Evolutionary conservation across 1,284 basidiomycete species (phyloP), one percentile per base, ranked within the genome.

Genomic region (Ganoderma meredithae): DNA sequence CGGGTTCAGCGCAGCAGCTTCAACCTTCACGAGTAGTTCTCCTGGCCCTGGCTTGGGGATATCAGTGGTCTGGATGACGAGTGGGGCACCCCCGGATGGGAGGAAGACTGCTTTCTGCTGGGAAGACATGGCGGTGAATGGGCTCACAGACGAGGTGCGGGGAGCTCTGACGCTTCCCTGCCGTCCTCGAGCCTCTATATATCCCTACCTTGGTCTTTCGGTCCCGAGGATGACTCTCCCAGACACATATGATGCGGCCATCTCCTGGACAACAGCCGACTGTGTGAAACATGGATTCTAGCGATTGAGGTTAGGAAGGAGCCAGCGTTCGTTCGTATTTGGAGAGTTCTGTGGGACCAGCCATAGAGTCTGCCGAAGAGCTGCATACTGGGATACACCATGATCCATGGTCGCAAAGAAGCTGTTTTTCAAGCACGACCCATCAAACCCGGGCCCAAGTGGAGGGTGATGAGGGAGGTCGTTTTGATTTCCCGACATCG

Each of bases 1-100:
- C 3, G 83, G 83, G 69, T 84, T 84, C 60, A 85, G 78, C 15
- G 79, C 82, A n/a, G 80, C 78, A 8, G 83, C 79, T 53, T 80
- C 77, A 55, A 84, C 75, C 69, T 79, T 80, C 65, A 85, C 75
- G 41, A 84, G 79, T 13, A 85, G 74, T 69, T 84, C 78, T 31
- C 79, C 82, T 1, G 79, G 76, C n/a, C 77, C 79, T 12, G 81
- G 81, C 60, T 77, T 76, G 12, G 73, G 76, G 13, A 79, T 72
- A 1, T 69, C 71, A 22, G 67, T 63, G 25, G 63, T 61, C 36
- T 71, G 61, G 22, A 80, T 62, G 13, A 62, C 70, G 15, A 75
- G 71, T 1, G 64, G 33, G 1, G 72, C 77, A 4, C 68, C 64
- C 36, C 73, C 73, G 27, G 65, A 65, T 6, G 69, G 69, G 62